phyloP scores from a whole-genome alignment of 208 protist genomes.

The Crithidia fasciculata region DNA sequence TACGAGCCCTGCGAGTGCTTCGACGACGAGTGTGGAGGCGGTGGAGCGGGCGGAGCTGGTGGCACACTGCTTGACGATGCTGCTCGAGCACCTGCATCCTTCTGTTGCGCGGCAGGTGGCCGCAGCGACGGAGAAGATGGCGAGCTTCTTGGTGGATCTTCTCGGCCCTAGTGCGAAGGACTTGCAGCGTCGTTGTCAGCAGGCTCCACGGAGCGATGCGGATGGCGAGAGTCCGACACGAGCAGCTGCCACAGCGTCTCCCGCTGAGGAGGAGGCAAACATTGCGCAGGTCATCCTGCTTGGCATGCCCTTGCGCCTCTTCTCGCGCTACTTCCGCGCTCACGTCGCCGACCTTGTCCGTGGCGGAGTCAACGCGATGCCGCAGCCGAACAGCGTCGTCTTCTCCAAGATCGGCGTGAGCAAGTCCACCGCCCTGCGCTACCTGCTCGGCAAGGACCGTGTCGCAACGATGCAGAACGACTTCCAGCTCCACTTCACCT shows the following conservation, averaged over 20 bases:
- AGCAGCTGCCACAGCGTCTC: not conserved
- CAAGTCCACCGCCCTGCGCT: conserved; percentile 85
- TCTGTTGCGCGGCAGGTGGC: conserved; percentile 9
- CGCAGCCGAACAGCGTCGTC: conserved; percentile 91
- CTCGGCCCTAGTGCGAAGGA: conserved; percentile 20
- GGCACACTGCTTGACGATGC: conserved; percentile 14
- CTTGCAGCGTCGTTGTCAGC: conserved; percentile 8
- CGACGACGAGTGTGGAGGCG: conserved; percentile 5
- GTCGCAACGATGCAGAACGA: conserved; percentile 24
- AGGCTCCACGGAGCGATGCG: not conserved
- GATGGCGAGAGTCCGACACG: not conserved
- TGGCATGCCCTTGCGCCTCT: conserved; percentile 75
- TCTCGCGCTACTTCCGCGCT: conserved; percentile 65
- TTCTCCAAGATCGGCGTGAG: conserved; percentile 88
- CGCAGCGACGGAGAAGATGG: conserved; percentile 9
- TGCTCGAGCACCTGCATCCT: conserved; percentile 20
- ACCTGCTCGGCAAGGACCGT: conserved; percentile 64
- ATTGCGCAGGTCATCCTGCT: conserved; percentile 86
- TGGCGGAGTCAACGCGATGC: conserved; percentile 70
- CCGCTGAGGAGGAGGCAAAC: conserved; percentile 20
- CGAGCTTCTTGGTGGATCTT: conserved; percentile 27
- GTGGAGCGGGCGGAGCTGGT: conserved; percentile 24
- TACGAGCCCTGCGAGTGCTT: not conserved
- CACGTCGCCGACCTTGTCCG: conserved; percentile 47
- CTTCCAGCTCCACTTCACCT: conserved; percentile 11